A percentile compares a stretch with the other conserved stretches of the same genome.
Evolutionary conservation across 2,329 filamentous ascomycete genomes (phyloP).

Genomic region (Curvularia eragrostidis): DNA sequence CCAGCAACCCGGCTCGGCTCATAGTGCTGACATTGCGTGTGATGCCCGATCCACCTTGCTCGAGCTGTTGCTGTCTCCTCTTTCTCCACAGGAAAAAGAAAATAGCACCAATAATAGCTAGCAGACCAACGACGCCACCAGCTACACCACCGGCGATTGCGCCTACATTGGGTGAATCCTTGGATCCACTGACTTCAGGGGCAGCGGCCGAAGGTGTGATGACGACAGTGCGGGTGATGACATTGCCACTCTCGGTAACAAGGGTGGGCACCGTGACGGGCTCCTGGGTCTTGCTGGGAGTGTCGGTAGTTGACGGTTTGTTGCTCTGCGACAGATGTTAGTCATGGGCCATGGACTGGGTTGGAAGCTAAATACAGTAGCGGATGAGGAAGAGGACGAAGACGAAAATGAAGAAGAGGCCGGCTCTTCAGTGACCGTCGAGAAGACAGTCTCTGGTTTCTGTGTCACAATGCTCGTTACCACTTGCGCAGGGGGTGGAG

Average conservation of each 20-base stretch:
- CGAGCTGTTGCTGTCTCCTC: conserved; percentile 28
- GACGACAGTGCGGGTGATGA: conserved; percentile 56
- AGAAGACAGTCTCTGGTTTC: conserved; percentile 35
- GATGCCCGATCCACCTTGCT: conserved; percentile 32
- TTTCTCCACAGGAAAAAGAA: conserved; percentile 52
- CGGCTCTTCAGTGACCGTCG: conserved; percentile 35
- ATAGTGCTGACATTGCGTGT: conserved; percentile 56
- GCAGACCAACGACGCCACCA: conserved; percentile 47
- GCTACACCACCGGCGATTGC: conserved; percentile 57
- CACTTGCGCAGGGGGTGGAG: conserved; percentile 40
- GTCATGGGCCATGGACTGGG: conserved; percentile 15
- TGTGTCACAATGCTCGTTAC: conserved; percentile 30
- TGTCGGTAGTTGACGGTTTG: conserved; percentile 24
- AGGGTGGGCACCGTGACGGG: conserved; percentile 42
- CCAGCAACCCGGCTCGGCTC: conserved; percentile 56
- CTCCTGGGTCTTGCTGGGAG: conserved; percentile 13
- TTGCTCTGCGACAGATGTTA: conserved; percentile 20
- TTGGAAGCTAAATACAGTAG: conserved; percentile 27
- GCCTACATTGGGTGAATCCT: conserved; percentile 43
- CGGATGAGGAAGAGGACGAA: conserved; percentile 12
- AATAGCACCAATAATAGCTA: conserved; percentile 47
- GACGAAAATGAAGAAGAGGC: conserved; percentile 16
- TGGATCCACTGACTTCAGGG: conserved; percentile 17
- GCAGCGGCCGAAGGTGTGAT: conserved; percentile 38
- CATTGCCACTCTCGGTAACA: conserved; percentile 53